Conservation (phyloP, 306 rosid species). For the Trifolium subterraneum region DNA sequence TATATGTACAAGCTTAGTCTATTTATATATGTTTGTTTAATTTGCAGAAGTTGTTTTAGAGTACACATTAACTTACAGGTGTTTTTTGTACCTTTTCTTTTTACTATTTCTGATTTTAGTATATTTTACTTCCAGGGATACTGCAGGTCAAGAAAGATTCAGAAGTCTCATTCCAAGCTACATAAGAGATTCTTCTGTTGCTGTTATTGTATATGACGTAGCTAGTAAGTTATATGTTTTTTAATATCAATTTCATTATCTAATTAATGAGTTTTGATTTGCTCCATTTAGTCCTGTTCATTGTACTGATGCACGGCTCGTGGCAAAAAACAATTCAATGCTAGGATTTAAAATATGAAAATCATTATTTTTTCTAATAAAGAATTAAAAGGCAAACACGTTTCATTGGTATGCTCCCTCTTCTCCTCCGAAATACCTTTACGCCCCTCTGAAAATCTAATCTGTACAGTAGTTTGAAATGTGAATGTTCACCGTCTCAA, state of each 20-base stretch:
- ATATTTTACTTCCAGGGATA: constrained; percentile 72
- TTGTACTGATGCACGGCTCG: background rate
- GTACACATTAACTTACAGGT: background rate
- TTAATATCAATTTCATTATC: constrained; percentile 13
- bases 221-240: constrained; percentile 66
- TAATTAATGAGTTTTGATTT: background rate
- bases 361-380: too few relatives aligned
- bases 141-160: constrained; percentile 99
- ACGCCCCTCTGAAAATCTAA: too few relatives aligned
- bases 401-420: too few relatives aligned
- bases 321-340: background rate
- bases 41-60: constrained; percentile 1
- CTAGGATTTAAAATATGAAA: too few relatives aligned
- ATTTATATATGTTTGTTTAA: background rate
- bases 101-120: constrained; percentile 32
- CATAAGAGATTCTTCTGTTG: constrained; percentile 98
- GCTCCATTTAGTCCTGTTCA: background rate
- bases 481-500: too few relatives aligned
- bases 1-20: too few relatives aligned
- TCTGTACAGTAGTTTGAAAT: too few relatives aligned
- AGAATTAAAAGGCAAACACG: too few relatives aligned
- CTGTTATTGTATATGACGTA: constrained; percentile 90
- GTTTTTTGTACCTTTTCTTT: background rate
- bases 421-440: too few relatives aligned
- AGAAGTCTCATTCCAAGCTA: constrained; percentile 99